Evolutionary conservation across 108 stramenopile genomes (phyloP), one percentile per base, ranked within the genome.

Genomic region (Aurantiochytrium sp.): DNA sequence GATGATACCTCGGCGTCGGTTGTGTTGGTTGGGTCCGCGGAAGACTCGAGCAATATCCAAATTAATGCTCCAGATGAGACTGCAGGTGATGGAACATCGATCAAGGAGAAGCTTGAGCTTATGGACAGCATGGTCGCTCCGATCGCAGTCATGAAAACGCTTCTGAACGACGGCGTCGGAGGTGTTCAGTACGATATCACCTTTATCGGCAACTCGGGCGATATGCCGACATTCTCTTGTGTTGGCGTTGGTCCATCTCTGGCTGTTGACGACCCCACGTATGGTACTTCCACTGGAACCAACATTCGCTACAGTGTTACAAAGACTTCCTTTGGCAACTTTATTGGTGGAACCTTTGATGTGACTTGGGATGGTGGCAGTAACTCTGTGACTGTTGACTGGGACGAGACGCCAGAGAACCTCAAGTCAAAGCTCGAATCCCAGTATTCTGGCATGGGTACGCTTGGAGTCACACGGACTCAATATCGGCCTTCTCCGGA

Each of bases 401-500:
- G 51, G 49, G 76, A 83, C 51, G 23, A 28, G 51, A 16, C 6
- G 6, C 35, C 25, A 8, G 25, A 12, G 21, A 16, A 43, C 5
- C 25, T 83, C 19, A 83, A 83, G 76, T 47, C 51, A 8, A 23
- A 6, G 25, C 51, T 83, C n/a, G 76, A 83, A 53, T 42, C 35
- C 8, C n/a, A 23, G 25, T 53, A 25, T 8, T 25, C 23, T 53
- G 93, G 91, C 35, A 96, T 95, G 88, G 96, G 96, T 6, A 45
- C 88, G 23, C 90, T 96, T 18, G 58, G 87, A 18, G 95, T 96
- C 18, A 58, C 94, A 19, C 91, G 95, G 44, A 43, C 87, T 16
- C 88, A 93, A 12, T 95, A 95, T 73, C 8, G 25, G 3, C 87
- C 91, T 58, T 3, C 92, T 90, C 58, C 57, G 91, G 72, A 53